Percentiles rank a stretch among this genome's conserved stretches.
These are phyloP conservation scores for Pythium dissotocum DNA, from an alignment of 352 stramenopile genomes.

Conservation along the genomic window DNA sequence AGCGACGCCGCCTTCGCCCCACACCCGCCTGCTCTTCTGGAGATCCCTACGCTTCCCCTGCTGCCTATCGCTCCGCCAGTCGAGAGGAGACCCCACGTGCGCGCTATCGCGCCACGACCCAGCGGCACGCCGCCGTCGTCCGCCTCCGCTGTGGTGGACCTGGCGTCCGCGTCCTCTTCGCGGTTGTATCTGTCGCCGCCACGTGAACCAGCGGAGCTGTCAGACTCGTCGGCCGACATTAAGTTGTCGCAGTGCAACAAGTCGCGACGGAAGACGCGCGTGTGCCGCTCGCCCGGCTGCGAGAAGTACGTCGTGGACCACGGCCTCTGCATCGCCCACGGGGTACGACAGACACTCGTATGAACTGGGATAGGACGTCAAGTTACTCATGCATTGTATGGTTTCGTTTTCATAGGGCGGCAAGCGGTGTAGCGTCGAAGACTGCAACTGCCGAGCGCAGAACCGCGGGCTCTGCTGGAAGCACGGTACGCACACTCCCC, in stretches of 20 bases:
- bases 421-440: slow-evolving; percentile 51
- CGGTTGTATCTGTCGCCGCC: neutral
- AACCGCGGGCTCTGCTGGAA: slow-evolving; percentile 63
- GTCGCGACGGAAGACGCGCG: slow-evolving; percentile 46
- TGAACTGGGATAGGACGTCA: too few relatives aligned
- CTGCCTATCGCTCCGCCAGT: too few relatives aligned
- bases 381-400: too few relatives aligned
- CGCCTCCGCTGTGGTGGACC: neutral
- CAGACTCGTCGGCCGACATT: slow-evolving; percentile 11
- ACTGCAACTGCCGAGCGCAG: slow-evolving; percentile 55
- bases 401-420: slow-evolving; percentile 32
- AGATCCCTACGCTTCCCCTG: too few relatives aligned
- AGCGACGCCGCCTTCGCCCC: neutral
- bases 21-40: neutral
- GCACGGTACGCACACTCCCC: too few relatives aligned
- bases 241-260: slow-evolving; percentile 10
- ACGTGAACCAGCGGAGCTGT: neutral
- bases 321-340: slow-evolving; percentile 36
- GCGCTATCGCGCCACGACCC: slow-evolving; percentile 13
- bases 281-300: slow-evolving; percentile 46
- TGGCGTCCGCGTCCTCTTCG: neutral
- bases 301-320: slow-evolving; percentile 64
- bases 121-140: neutral
- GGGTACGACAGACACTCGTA: too few relatives aligned
- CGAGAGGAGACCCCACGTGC: slow-evolving; percentile 4